Evolutionary conservation across 768 basidiomycete species (phyloP).

Genomic region (Leccinum sublutescens): DNA sequence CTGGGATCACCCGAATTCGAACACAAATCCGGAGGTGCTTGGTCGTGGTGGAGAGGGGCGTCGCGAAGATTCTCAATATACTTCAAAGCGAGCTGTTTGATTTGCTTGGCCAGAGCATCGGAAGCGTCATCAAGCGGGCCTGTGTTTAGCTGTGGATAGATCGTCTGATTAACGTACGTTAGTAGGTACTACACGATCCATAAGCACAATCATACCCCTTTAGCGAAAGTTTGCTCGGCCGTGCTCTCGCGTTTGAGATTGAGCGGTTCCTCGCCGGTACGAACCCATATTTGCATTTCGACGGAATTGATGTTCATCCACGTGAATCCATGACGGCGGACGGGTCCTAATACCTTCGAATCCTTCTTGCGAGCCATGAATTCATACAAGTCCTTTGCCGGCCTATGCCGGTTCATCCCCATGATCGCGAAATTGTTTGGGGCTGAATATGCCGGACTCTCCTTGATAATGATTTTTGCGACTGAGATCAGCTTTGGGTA

Average conservation of each 20-base stretch:
- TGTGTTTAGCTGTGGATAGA: neutral
- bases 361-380: neutral
- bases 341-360: neutral
- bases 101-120: neutral
- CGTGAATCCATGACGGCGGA: neutral
- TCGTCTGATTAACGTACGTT: neutral
- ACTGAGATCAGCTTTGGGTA: neutral
- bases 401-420: neutral
- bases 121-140: neutral
- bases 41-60: neutral
- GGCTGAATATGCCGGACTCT: neutral
- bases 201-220: neutral
- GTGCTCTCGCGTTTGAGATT: neutral
- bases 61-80: neutral
- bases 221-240: neutral
- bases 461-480: neutral
- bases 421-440: neutral
- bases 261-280: neutral
- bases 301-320: neutral
- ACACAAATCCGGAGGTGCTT: no score
- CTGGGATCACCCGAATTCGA: neutral
- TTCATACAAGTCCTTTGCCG: neutral
- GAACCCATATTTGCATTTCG: neutral
- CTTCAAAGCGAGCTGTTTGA: neutral
- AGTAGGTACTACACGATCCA: neutral